Evolutionary conservation across 2,329 filamentous ascomycete genomes (phyloP), one percentile per base, ranked within the genome.

Genomic region (Cladosporium velox): DNA sequence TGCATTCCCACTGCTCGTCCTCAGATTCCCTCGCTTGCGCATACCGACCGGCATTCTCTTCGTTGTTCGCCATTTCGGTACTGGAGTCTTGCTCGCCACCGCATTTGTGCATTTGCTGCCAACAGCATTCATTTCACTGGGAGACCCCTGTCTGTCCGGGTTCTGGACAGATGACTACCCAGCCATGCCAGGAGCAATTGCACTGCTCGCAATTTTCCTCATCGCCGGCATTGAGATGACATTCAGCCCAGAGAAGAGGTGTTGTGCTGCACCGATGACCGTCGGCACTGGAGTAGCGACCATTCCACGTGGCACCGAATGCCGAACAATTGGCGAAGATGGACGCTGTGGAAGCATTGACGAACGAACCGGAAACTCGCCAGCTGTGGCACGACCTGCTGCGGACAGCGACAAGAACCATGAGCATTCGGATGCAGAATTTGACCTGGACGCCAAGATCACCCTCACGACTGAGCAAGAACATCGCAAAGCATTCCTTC

Each of bases 91-190:
- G 51, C 83, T 85, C 63, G 83, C 83, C 14, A 85, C 83, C 15
- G 83, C 83, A 24, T 85, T 85, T 68, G 82, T 85, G 6, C 83
- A 85, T 72, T 77, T 88, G 21, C 81, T 88, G 11, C 86, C 86
- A 3, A 87, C 86, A 2, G 86, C 86, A 15, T 88, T 87, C 70
- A 77, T 82, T 12, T 87, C 84, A 4, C 75, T 88, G 49, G 86
- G 85, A 7, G 82, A 88, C 70, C 83, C 85, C 74, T 88, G 86
- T 76, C 86, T 96, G 0, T 91, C 92, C 12, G 81, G 85, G 66
- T 89, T 92, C 74, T 95, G 93, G 85, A 93, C 86, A 76, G 75
- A 89, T 69, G 85, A 86, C 24, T 96, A 94, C 76, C 86, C 84
- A 59, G 91, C 91, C 5, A 88, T 95, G 73, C 88, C 92, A 0